Base-by-base conservation (phyloP, 1,139 yeast genomes). In the Geotrichum bryndzae region DNA sequence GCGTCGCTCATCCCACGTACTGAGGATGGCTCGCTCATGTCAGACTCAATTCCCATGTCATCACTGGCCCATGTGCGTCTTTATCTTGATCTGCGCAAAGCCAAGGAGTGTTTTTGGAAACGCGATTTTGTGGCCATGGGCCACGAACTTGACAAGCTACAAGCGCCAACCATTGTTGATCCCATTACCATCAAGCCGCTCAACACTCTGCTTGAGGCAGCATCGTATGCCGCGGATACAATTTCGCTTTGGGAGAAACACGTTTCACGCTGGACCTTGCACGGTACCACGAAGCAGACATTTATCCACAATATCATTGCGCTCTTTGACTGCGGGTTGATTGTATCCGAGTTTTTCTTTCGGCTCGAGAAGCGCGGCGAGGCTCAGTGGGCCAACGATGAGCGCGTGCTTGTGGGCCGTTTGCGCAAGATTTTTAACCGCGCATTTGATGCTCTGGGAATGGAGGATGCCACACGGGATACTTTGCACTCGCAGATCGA, bases 231-330 rank as follows among this genome's bases (percentile, higher is more conserved):
- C 10, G 76, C 77, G 1, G 78, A 75, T 61, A 73, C 76, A 1
- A 70, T 75, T 35, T 74, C 77, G 11, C 66, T 76, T 59, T 75
- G 77, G 74, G 77, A 75, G 58, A 76, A 76, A 65, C 77, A 75
- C 60, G 67, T 73, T 1, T 70, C 69, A 13, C 68, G 70, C 25
- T 72, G 75, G 74, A 71, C 73, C 6, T 61, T 70, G 53, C 73
- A 71, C 60, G 70, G 71, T 4, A 70, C 75, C 10, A 72, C 72
- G 27, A 65, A 68, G 27, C 75, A 75, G 53, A 74, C 77, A 4
- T 75, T 75, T 63, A 69, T 75, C 57, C 77, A 76, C 61, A 72
- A 76, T n/a, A 64, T 73, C 22, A 68, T 74, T 56, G 70, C 77
- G 2, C 65, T 75, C 18, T 73, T 76, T 56, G 78, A 75, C 64